A percentile compares a stretch with the other conserved stretches of the same genome.
Conservation (phyloP, 257 asterid genomes). For the Parsonsia alboflavescens region DNA sequence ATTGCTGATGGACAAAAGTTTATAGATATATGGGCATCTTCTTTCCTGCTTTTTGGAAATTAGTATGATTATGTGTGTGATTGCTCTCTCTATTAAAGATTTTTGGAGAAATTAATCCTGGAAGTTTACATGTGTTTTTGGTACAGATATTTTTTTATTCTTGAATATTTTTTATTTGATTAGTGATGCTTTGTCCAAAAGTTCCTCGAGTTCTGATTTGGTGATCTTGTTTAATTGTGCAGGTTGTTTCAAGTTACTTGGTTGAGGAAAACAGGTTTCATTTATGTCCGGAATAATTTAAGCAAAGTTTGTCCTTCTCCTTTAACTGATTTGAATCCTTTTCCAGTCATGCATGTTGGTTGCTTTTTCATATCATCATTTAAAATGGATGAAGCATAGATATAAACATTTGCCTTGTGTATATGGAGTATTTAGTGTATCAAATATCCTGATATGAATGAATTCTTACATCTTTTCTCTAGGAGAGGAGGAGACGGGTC, state of each 20-base stretch:
- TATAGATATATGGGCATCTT: not conserved
- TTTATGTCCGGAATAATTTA: conserved; percentile 66
- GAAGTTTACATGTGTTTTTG: no score
- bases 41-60: not conserved
- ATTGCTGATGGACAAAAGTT: not conserved
- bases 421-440: not conserved
- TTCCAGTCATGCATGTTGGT: not conserved
- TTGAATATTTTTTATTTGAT: not conserved
- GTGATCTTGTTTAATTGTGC: conserved; percentile 32
- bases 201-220: conserved; percentile 11
- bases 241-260: conserved; percentile 96
- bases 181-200: not conserved
- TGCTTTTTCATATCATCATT: not conserved
- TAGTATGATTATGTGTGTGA: not conserved
- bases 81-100: no score
- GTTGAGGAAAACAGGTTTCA: conserved; percentile 79
- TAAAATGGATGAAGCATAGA: not conserved
- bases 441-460: no score
- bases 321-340: conserved; percentile 16
- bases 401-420: not conserved
- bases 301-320: conserved; percentile 67
- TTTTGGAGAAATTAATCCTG: not conserved
- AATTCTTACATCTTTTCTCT: not conserved
- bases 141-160: not conserved
- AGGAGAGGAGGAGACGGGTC: no score